Base-by-base conservation (phyloP, 257 asterid species). In the Solanum corneliomulleri region DNA sequence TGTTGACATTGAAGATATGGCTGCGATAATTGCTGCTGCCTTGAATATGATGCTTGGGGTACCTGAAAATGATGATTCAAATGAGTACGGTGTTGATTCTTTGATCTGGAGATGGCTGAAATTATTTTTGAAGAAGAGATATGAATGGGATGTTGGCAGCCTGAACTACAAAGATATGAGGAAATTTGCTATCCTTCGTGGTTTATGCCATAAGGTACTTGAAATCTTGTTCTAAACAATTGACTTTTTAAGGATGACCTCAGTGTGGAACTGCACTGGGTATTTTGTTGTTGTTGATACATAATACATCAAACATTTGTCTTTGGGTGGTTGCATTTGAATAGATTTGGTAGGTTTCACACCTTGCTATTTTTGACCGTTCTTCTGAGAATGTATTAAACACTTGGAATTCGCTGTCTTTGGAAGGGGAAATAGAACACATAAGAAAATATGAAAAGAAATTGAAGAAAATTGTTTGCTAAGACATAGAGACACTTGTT, bases 11-110 rank as follows among this genome's bases (percentile, higher is more conserved):
- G 98, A 93, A 88, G 91, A 94, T 86, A 87, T 95, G 89, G 95
- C 98, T 87, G 92, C 91, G 86, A 88, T 94, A 86, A 94, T 96
- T 92, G 98, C 98, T 86, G 93, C 94, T 10, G 92, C 98, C 41
- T 84, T 96, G 89, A 96, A 96, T 91, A 90, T 94, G 95, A 95
- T 96, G 99, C 96, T 96, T 87, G 99, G 98, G 88, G 93, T 92
- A 89, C 94, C 94, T 88, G 97, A 92, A 89, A 91, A 83, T 66
- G 93, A 87, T 77, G 91, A 88, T 69, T 76, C 90, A 33, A 91
- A 89, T 90, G 90, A 90, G 86, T 91, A 35, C 88, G 91, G 92
- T 87, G 94, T 95, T 80, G 94, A 94, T 92, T 84, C 95, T 91
- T 94, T 95, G 86, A 93, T 95, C 37, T 95, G 97, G 98, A 94